A percentile compares a stretch with the other conserved stretches of the same genome.
phyloP scores from a whole-genome alignment of 495 filamentous ascomycete species.

The Rostrohypoxylon terebratum region DNA sequence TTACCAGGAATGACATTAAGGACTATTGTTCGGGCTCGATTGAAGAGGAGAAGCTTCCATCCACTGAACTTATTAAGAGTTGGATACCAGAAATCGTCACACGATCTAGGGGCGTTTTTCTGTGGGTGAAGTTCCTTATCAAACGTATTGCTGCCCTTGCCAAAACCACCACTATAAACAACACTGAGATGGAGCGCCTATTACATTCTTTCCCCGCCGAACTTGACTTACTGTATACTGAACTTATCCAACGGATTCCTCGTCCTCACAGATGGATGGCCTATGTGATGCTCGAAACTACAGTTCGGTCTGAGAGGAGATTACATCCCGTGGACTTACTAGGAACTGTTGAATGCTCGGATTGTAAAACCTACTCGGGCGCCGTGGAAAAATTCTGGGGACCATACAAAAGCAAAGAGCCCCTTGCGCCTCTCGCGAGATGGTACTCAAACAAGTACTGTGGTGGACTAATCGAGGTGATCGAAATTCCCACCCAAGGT shows the following conservation, averaged over 20 bases:
- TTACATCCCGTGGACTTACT: background rate
- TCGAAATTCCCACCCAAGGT: background rate
- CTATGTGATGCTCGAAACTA: conserved; percentile 29
- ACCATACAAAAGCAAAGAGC: background rate
- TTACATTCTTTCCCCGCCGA: conserved; percentile 29
- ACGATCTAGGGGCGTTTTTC: conserved; percentile 34
- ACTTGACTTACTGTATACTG: conserved; percentile 26
- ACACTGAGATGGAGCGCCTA: background rate
- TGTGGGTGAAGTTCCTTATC: conserved; percentile 44
- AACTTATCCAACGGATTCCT: conserved; percentile 33
- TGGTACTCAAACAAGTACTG: conserved; percentile 15
- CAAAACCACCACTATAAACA: background rate
- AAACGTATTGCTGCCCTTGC: conserved; percentile 25
- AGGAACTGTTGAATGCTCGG: conserved; percentile 11
- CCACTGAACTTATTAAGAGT: conserved; percentile 11
- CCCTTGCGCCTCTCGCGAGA: background rate
- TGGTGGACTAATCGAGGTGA: conserved; percentile 33
- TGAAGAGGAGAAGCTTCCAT: conserved; percentile 3
- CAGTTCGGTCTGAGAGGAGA: conserved; percentile 4
- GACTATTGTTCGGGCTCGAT: conserved; percentile 41
- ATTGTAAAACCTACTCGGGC: conserved; percentile 1
- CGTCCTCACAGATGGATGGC: conserved; percentile 14
- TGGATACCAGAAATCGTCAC: conserved; percentile 28
- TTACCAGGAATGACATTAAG: conserved; percentile 34
- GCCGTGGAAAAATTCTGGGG: background rate